Base-by-base conservation (phyloP, 1,139 yeast species). In the Groenewaldozyma sp. region DNA sequence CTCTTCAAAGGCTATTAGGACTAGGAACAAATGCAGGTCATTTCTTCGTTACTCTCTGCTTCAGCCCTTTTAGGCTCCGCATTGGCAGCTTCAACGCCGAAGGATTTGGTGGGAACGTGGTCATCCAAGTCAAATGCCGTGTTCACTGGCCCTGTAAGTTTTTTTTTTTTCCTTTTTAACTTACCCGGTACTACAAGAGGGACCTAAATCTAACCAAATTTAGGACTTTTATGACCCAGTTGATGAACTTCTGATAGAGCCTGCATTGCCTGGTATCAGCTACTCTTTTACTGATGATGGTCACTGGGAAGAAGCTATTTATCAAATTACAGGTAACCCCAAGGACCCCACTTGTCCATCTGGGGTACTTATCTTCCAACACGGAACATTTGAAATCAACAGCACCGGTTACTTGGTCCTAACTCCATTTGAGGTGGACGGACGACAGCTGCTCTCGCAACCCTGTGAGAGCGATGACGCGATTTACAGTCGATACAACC, bases 281-380 rank as follows among this genome's bases (percentile, higher is more conserved):
- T 86, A 81, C 63, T 86, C 96, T 3, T 91, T 91, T 66, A 88
- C 96, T 1, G 76, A 71, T 14, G 97, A 91, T 62, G 97, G 97
- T 1, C 76, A 67, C 62, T 91, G 73, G 61, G 98, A 91, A 63
- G 84, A 83, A 58, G 98, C 98, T 6, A 61, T 78, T 37, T 91
- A 91, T 60, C 77, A 86, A 52, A 78, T 91, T 22, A 64, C 76
- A 0, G 68, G 84, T 7, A 80, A 88, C 60, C 73, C 95, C 1
- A 60, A 64, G 48, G 71, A 82, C 53, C 96, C 91, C 52, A 64
- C 74, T 3, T 91, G 98, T 63, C 81, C 97, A 1, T 58, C 77
- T 3, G 98, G 94, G 0, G 79, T 82, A 1, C 57, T 91, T 41
- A 82, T 78, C 19, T 91, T 65, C 64, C 97, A 91, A 64, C 98